Base-by-base conservation (phyloP, 805 yeast species). In the Saccharomycopsis capsularis region DNA sequence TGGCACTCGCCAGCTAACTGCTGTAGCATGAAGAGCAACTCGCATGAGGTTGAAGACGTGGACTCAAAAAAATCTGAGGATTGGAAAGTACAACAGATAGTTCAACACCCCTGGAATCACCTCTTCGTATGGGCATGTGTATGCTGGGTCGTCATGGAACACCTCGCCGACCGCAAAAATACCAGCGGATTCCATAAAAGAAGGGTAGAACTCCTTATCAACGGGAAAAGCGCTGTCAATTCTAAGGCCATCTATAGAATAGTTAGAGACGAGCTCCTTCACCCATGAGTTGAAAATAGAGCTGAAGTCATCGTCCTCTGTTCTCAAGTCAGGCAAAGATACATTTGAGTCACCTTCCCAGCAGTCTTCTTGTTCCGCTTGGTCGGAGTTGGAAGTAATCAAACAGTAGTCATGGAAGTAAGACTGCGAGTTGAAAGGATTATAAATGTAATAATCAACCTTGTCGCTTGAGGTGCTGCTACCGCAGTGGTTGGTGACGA, bases 321-420 rank as follows among this genome's bases (percentile, higher is more conserved):
- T 38, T 38, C 16, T 38, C 13, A 38, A 21, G 19, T 38, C 41
- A 15, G 41, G 27, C 6, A 38, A 21, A 15, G 25, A 6, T 15
- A 18, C 25, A 6, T 13, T 15, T 5, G 13, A 7, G 27, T 38
- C 27, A 38, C 41, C 41, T 38, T 38, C 27, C 27, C 27, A 38
- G 27, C 41, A 38, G 19, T 15, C 19, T 21, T 38, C 41, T 15
- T 15, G 15, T 19, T 21, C 9, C 5, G 7, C 27, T 38, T 22
- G 41, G 16, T 38, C 16, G 19, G 11, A 6, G n/a, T 9, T 16
- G 41, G 9, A 7, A 6, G 41, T 5, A 11, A 38, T 38, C 5
- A 38, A n/a, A 22, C 41, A 38, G 25, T 21, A 38, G 27, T 22
- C 19, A 38, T 38, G 41, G 23, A 38, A 38, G 16, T 38, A 38